Percentiles rank a stretch among this genome's conserved stretches.
Evolutionary conservation across 2,329 filamentous ascomycete species (phyloP).

Genomic region (Aspergillus pseudoglaucus): DNA sequence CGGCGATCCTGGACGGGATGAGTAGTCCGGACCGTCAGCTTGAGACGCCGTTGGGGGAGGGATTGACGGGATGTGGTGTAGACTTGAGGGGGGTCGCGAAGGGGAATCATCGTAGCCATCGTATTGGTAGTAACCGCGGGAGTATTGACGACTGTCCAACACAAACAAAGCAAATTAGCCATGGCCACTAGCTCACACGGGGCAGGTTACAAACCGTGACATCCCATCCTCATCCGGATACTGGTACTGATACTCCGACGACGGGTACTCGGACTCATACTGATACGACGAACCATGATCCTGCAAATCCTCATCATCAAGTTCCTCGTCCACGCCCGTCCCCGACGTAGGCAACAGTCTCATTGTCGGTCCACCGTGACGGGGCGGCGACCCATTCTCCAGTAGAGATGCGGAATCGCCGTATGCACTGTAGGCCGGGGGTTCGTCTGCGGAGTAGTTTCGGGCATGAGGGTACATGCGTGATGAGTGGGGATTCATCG

Average conservation of each 20-base stretch:
- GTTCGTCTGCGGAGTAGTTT: slow-evolving; percentile 35
- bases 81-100: slow-evolving; percentile 37
- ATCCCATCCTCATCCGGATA: neutral
- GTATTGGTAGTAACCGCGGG: slow-evolving; percentile 12
- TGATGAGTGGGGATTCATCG: slow-evolving; percentile 15
- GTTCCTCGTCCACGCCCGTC: slow-evolving; percentile 18
- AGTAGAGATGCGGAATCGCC: slow-evolving; percentile 25
- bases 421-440: slow-evolving; percentile 34
- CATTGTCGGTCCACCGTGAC: slow-evolving; percentile 37
- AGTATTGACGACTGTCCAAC: neutral
- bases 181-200: neutral
- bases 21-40: slow-evolving; percentile 31
- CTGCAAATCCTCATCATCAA: slow-evolving; percentile 22
- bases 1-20: slow-evolving; percentile 36
- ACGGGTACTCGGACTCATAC: slow-evolving; percentile 10
- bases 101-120: slow-evolving; percentile 15
- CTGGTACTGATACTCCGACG: slow-evolving; percentile 18
- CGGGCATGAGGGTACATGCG: slow-evolving; percentile 26
- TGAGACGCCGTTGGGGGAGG: slow-evolving; percentile 31
- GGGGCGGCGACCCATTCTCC: slow-evolving; percentile 23
- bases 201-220: neutral
- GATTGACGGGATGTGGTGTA: slow-evolving; percentile 37
- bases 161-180: neutral
- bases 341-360: slow-evolving; percentile 37
- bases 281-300: slow-evolving; percentile 21